phyloP scores from a whole-genome alignment of 1,284 basidiomycete species.

The Cryptococcus sp. region DNA sequence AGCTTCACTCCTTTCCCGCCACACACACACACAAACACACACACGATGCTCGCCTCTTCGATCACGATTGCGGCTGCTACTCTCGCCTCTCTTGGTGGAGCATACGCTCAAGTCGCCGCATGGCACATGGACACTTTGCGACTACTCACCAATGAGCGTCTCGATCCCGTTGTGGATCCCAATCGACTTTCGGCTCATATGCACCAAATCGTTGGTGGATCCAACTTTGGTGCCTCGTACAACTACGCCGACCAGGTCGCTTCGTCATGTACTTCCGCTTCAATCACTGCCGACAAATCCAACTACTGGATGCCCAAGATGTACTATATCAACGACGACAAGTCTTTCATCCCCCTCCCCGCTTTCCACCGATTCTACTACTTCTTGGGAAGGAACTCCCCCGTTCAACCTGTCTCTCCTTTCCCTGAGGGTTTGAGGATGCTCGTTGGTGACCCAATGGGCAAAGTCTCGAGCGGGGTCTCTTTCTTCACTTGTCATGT shows the following conservation, averaged over 20 bases:
- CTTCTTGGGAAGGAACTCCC: constrained; percentile 20
- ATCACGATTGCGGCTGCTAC: not conserved
- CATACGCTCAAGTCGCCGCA: constrained; percentile 1
- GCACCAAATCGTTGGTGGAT: constrained; percentile 26
- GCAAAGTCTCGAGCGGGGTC: constrained; percentile 16
- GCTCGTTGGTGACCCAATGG: constrained; percentile 21
- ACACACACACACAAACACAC: not conserved
- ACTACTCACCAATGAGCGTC: constrained; percentile 20
- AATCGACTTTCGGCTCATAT: constrained; percentile 20
- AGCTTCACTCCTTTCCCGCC: too few relatives aligned
- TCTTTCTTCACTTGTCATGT: constrained; percentile 22
- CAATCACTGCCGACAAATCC: constrained; percentile 34
- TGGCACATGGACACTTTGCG: constrained; percentile 18
- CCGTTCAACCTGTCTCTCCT: constrained; percentile 8
- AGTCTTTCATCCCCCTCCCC: not conserved
- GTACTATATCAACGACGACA: constrained; percentile 7
- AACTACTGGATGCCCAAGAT: constrained; percentile 35
- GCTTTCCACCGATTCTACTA: constrained; percentile 19
- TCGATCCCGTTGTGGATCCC: constrained; percentile 25
- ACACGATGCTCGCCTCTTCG: not conserved
- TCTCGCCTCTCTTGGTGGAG: not conserved
- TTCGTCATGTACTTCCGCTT: constrained; percentile 22
- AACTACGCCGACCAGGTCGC: constrained; percentile 20
- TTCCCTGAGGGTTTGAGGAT: constrained; percentile 24
- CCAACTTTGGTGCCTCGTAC: constrained; percentile 23